Conservation (phyloP, 345 rosid species). For the Bruguiera parviflora region DNA sequence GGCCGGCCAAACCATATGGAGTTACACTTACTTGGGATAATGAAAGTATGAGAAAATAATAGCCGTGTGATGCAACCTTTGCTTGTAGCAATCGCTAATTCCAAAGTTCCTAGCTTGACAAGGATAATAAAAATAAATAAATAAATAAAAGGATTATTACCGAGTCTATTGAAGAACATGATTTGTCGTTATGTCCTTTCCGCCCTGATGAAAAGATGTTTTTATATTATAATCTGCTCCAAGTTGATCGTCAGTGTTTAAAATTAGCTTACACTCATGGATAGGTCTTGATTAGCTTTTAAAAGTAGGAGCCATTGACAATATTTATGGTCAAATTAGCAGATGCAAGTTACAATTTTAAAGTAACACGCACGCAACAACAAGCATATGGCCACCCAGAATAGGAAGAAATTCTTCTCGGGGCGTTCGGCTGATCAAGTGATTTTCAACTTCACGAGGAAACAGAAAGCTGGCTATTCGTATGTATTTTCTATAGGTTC, state of each 20-base stretch:
- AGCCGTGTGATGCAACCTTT: background rate
- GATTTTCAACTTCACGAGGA: background rate
- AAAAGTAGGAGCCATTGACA: background rate
- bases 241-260: background rate
- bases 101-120: background rate
- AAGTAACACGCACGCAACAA: too few relatives aligned
- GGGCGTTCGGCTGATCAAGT: too few relatives aligned
- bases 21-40: background rate
- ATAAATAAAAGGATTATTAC: background rate
- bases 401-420: too few relatives aligned
- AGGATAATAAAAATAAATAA: background rate
- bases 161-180: background rate
- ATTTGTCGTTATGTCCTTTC: background rate
- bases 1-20: background rate
- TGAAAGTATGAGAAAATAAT: background rate
- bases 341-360: too few relatives aligned
- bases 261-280: too few relatives aligned
- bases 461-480: background rate
- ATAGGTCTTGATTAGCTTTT: background rate
- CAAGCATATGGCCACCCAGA: too few relatives aligned
- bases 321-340: too few relatives aligned
- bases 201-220: background rate
- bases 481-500: background rate
- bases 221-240: background rate
- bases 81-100: constrained; percentile 18